Conservation (phyloP, 1,284 basidiomycete species). For the Fomitopsis pinicola region DNA sequence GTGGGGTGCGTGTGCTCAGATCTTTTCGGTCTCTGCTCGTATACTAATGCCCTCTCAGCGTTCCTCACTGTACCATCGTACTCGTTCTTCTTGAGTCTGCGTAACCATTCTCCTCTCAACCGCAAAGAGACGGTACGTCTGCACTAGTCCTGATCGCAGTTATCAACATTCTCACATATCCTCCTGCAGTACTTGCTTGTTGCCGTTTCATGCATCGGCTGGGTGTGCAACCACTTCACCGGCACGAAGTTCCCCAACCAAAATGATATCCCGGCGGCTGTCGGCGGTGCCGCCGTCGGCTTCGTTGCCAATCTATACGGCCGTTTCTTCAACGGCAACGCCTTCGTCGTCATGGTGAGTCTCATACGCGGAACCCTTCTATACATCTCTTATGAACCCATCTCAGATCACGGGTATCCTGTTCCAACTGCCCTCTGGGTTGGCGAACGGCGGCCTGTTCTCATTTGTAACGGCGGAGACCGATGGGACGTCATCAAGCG, state of each 20-base stretch:
- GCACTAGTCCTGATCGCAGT: background rate
- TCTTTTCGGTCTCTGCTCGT: background rate
- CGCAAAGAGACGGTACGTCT: conserved; percentile 63
- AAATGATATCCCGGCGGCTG: conserved; percentile 70
- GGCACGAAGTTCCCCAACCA: conserved; percentile 63
- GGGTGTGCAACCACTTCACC: conserved; percentile 77
- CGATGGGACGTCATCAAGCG: conserved; percentile 38
- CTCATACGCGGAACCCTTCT: background rate
- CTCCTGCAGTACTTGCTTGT: conserved; percentile 54
- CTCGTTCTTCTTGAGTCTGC: conserved; percentile 69
- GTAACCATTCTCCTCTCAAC: conserved; percentile 72
- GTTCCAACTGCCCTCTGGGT: conserved; percentile 84
- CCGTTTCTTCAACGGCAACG: conserved; percentile 73
- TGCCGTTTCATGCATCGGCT: conserved; percentile 70
- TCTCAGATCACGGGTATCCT: conserved; percentile 73
- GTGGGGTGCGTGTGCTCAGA: conserved; percentile 43
- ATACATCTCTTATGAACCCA: no score
- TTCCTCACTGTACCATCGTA: conserved; percentile 82
- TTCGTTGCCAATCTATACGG: conserved; percentile 82
- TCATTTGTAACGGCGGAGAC: conserved; percentile 63
- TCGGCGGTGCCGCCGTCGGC: conserved; percentile 82
- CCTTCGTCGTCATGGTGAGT: conserved; percentile 73
- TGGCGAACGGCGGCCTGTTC: conserved; percentile 83
- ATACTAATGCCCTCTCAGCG: conserved; percentile 38
- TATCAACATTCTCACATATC: background rate